phyloP scores from a whole-genome alignment of 805 yeast species.

The Lipomyces lipofer region DNA sequence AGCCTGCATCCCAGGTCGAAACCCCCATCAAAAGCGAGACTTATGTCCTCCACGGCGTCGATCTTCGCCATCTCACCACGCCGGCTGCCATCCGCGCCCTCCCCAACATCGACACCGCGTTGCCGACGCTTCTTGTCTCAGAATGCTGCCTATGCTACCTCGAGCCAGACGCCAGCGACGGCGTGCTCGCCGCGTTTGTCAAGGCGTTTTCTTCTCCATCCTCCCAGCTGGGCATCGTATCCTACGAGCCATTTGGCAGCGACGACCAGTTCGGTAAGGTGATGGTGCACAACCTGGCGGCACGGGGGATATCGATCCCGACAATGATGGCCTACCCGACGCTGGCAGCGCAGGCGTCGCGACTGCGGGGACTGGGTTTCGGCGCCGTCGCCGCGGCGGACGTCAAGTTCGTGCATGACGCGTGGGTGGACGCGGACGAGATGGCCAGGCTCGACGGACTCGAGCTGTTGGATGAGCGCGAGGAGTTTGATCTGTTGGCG shows the following conservation, averaged over 20 bases:
- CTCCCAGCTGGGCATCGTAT: slow-evolving; percentile 41
- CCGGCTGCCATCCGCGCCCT: slow-evolving; percentile 3
- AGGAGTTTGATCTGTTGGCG: slow-evolving; percentile 63
- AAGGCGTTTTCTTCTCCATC: slow-evolving; percentile 33
- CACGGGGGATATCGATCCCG: slow-evolving; percentile 63
- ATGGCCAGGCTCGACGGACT: slow-evolving; percentile 49
- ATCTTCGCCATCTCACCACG: slow-evolving; percentile 47
- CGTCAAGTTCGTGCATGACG: slow-evolving; percentile 44
- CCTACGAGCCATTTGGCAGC: slow-evolving; percentile 72
- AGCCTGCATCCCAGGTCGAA: slow-evolving; percentile 1
- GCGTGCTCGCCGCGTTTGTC: slow-evolving; percentile 48
- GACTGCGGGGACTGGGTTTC: slow-evolving; percentile 42
- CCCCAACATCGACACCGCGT: slow-evolving; percentile 34
- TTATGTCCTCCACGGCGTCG: slow-evolving; percentile 58
- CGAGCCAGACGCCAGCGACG: slow-evolving; percentile 50
- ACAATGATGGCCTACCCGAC: slow-evolving; percentile 56
- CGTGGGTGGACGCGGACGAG: slow-evolving; percentile 51
- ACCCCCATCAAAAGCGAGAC: slow-evolving; percentile 36
- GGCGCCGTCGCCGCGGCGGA: slow-evolving; percentile 43
- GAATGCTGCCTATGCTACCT: slow-evolving; percentile 79
- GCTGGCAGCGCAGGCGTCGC: slow-evolving; percentile 42
- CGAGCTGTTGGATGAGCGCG: slow-evolving; percentile 74
- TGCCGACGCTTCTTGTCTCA: slow-evolving; percentile 64
- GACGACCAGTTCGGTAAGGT: slow-evolving; percentile 64
- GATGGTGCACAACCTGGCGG: slow-evolving; percentile 61